Base-by-base conservation (phyloP, 2,329 filamentous ascomycete species). In the Aspergillus neoniger region DNA sequence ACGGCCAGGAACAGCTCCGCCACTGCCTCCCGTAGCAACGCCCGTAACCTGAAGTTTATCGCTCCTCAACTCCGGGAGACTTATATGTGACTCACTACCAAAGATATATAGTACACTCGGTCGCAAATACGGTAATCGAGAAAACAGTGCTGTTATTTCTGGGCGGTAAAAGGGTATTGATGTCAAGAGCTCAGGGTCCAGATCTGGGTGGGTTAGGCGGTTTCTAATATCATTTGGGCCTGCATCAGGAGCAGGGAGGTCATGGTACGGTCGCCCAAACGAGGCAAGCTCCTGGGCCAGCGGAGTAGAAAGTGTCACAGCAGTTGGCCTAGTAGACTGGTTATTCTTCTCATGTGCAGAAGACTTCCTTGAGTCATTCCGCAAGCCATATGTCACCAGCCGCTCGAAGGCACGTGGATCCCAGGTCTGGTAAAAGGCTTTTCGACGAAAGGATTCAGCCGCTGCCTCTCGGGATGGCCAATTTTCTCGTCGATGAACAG, bases 61-160 rank as follows among this genome's bases (percentile, higher is more conserved):
- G 47, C 68, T 62, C 8, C 68, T 62, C 44, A 56, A 36, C 41
- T 69, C 69, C 21, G 70, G 65, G 2, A 55, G 57, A 23, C 63
- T 67, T 52, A 73, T 55, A 28, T 65, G 64, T 23, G 69, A 74
- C 39, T 65, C 60, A 21, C 55, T 67, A 17, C 67, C 73, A 60
- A 71, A 71, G 48, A 73, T 58, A 61, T 70, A 77, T 39, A 73
- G 63, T 15, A 65, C 70, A 30, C 58, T 68, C 28, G 72, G 75
- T 38, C 72, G 65, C 9, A 72, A 65, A 61, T 70, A 64, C 30
- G 66, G 70, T 14, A 72, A 66, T n/a, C 63, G 63, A n/a, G 56
- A 39, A 57, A 71, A 72, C 49, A 65, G 68, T 2, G 15, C 15
- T 7, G 39, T n/a, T n/a, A 19, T n/a, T 15, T 41, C 39, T 19